phyloP scores from a whole-genome alignment of 352 stramenopile genomes.

The Phytophthora constricta region DNA sequence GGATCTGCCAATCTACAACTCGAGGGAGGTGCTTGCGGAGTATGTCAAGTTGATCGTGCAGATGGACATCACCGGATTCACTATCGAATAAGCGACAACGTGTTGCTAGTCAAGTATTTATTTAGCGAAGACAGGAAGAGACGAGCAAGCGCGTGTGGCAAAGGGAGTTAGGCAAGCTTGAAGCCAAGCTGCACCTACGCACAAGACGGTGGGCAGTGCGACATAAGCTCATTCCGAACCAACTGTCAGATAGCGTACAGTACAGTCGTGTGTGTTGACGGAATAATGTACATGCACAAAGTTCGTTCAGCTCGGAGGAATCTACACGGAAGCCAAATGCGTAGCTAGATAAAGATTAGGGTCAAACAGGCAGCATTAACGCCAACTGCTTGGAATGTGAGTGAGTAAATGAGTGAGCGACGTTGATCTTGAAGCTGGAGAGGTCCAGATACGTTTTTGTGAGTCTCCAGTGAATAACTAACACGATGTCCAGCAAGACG shows the following conservation, averaged over 20 bases:
- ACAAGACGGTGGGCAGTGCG: neutral
- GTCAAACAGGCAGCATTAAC: constrained; percentile 9
- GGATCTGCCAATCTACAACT: constrained; percentile 78
- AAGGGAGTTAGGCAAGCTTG: neutral
- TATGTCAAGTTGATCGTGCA: constrained; percentile 93
- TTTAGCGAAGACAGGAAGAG: constrained; percentile 22
- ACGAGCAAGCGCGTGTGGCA: constrained; percentile 6
- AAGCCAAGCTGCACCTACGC: neutral
- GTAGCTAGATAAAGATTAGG: neutral
- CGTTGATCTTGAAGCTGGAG: no score
- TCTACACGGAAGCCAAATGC: no score
- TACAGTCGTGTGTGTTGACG: no score
- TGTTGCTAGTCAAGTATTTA: constrained; percentile 34
- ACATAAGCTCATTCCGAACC: no score
- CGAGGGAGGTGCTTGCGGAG: constrained; percentile 68
- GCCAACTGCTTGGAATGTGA: constrained; percentile 20
- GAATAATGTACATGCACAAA: neutral
- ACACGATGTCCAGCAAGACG: constrained; percentile 19
- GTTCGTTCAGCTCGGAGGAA: no score
- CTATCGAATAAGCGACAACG: constrained; percentile 63
- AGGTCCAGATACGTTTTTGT: no score
- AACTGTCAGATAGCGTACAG: no score
- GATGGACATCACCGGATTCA: constrained; percentile 97
- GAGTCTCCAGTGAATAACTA: no score
- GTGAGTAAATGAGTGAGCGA: constrained; percentile 11